Evolutionary conservation across 2,329 filamentous ascomycete species (phyloP).

Genomic region (Alternaria ventricosa): DNA sequence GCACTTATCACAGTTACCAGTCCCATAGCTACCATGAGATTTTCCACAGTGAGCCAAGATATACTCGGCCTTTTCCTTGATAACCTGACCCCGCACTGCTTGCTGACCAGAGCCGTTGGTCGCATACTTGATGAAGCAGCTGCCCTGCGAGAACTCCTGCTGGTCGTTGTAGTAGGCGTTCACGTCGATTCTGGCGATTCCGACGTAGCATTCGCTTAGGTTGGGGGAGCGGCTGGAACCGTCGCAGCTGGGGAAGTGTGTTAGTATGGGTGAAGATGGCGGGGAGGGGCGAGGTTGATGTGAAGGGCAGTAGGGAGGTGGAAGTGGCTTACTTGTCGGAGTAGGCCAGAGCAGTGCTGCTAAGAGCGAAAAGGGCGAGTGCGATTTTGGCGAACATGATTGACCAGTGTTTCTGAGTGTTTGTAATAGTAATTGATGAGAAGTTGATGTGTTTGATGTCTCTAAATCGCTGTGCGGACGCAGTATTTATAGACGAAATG

Average conservation of each 20-base stretch:
- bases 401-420: neutral
- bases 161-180: neutral
- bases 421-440: neutral
- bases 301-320: neutral
- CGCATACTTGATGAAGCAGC: neutral
- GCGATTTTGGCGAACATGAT: neutral
- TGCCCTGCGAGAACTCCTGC: neutral
- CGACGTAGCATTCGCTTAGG: neutral
- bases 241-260: neutral
- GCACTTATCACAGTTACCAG: neutral
- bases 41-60: neutral
- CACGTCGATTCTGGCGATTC: neutral
- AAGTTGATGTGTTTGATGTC: neutral
- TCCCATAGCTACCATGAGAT: neutral
- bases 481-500: neutral
- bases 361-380: neutral
- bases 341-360: neutral
- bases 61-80: neutral
- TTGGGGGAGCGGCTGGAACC: neutral
- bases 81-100: neutral
- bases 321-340: neutral
- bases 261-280: neutral
- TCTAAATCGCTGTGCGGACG: neutral
- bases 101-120: neutral
- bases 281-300: too few species aligned